Conservation (phyloP, 306 rosid genomes). For the Quercus variabilis region DNA sequence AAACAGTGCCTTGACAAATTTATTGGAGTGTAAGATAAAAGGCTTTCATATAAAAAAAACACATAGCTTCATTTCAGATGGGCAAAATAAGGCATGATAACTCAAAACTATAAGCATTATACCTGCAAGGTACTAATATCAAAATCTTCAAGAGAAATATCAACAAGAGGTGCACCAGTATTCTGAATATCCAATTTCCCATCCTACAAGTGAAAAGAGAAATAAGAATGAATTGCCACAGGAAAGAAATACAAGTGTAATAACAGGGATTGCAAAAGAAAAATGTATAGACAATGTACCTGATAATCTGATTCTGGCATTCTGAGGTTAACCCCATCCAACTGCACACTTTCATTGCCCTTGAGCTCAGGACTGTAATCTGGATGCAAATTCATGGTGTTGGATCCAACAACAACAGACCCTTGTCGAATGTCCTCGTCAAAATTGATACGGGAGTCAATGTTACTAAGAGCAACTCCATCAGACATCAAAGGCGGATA, state of each 20-base stretch:
- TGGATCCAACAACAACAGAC: slow-evolving; percentile 35
- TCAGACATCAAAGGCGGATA: slow-evolving; percentile 51
- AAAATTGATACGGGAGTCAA: slow-evolving; percentile 44
- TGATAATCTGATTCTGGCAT: slow-evolving; percentile 49
- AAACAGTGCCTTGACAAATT: background rate
- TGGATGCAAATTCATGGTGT: slow-evolving; percentile 30
- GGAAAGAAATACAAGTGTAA: slow-evolving; percentile 7
- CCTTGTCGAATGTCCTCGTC: slow-evolving; percentile 44
- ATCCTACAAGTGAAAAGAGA: slow-evolving; percentile 45
- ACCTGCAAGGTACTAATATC: slow-evolving; percentile 78
- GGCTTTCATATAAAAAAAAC: background rate
- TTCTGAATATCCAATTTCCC: slow-evolving; percentile 46
- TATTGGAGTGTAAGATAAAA: background rate
- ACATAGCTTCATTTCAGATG: background rate
- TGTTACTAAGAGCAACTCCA: slow-evolving; percentile 37
- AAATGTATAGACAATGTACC: slow-evolving; percentile 30
- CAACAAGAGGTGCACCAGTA: slow-evolving; percentile 42
- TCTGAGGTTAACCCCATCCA: slow-evolving; percentile 53
- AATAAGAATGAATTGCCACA: slow-evolving; percentile 21
- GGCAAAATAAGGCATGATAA: background rate
- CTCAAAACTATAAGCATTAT: slow-evolving; percentile 1
- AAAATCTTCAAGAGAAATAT: slow-evolving; percentile 53
- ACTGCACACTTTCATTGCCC: slow-evolving; percentile 53
- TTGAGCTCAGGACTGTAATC: slow-evolving; percentile 40
- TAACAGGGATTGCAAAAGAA: slow-evolving; percentile 5